Evolutionary conservation across 2,329 filamentous ascomycete species (phyloP), one percentile per base, ranked within the genome.

Genomic region (Escovopsis sp.): DNA sequence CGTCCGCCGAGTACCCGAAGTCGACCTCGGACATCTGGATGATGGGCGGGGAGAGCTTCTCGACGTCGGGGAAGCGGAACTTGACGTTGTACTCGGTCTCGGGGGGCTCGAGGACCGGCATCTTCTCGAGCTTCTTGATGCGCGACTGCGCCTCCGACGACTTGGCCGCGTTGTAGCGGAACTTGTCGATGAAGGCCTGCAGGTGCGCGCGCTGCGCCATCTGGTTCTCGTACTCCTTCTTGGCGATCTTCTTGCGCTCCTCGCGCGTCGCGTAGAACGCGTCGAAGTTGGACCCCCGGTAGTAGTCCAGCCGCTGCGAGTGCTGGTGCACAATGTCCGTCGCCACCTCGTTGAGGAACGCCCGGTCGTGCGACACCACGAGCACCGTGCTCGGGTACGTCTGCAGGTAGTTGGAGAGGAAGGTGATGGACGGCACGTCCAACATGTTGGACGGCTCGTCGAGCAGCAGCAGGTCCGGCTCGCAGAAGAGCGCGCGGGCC

Each of bases 391-490:
- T 94, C 33, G 89, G 89, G 58, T 98, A 98, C 39, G 70, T 71
- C 61, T 95, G 88, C 8, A 98, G 81, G 58, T 98, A 98, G 56
- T 88, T 89, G 38, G 89, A 84, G 59, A 98, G 74, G 76, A 96
- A 98, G 43, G 91, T 93, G 57, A 98, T 96, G 20, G 91, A 96
- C n/a, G 91, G 91, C 44, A 98, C 91, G 65, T 96, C 91, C 85
- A 98, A 87, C 89, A 96, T 96, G 79, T 96, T 96, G 43, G 89
- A 96, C 66, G 91, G 91, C 78, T 98, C 91, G 69, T 98, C 91
- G 52, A 98, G 86, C 60, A 98, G 74, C 45, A 98, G 67, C 40
- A 98, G 70, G 64, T 98, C 91, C 35, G 91, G 91, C 61, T 98
- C 91, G 67, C 91, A 98, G 70, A 98, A 98, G 31, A 98, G 75